Evolutionary conservation across 2,329 filamentous ascomycete genomes (phyloP).

Genomic region (Ophiostoma angusticollis): DNA sequence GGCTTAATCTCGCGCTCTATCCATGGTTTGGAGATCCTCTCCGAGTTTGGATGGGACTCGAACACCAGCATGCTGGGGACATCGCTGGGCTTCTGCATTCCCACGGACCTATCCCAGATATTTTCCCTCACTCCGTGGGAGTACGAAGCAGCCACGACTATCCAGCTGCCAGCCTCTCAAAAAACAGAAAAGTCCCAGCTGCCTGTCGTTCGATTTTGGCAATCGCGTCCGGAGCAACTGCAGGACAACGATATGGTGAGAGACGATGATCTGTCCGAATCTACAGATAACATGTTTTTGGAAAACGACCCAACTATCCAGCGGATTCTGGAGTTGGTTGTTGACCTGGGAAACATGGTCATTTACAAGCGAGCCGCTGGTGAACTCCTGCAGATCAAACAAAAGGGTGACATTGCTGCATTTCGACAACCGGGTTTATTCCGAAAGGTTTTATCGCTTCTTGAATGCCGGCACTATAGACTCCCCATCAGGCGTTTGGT

Average conservation of each 20-base stretch:
- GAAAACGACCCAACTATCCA: conserved; percentile 43
- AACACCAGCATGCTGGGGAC: conserved; percentile 72
- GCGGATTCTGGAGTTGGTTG: conserved; percentile 71
- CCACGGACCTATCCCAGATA: conserved; percentile 62
- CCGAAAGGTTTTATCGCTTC: conserved; percentile 67
- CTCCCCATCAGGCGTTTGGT: conserved; percentile 80
- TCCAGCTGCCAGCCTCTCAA: conserved; percentile 37
- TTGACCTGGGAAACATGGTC: conserved; percentile 86
- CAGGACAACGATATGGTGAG: conserved; percentile 8
- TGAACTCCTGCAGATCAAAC: conserved; percentile 69
- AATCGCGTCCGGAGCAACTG: conserved; percentile 23
- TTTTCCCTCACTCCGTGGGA: conserved; percentile 57
- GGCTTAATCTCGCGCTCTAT: conserved; percentile 84
- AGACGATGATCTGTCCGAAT: too few species aligned
- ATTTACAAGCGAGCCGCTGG: conserved; percentile 75
- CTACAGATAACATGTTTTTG: conserved; percentile 23
- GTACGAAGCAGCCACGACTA: conserved; percentile 34
- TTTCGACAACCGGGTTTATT: conserved; percentile 72
- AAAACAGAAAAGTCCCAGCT: conserved; percentile 37
- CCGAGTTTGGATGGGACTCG: conserved; percentile 85
- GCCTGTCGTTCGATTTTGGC: conserved; percentile 27
- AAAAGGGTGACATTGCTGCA: conserved; percentile 57
- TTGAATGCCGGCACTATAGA: conserved; percentile 83
- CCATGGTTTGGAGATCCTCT: conserved; percentile 83
- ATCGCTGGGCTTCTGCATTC: conserved; percentile 79